A percentile compares a stretch with the other conserved stretches of the same genome.
These are phyloP conservation scores for Fusarium tuaranense DNA, from an alignment of 2,329 filamentous ascomycete genomes.

Conservation along the genomic window DNA sequence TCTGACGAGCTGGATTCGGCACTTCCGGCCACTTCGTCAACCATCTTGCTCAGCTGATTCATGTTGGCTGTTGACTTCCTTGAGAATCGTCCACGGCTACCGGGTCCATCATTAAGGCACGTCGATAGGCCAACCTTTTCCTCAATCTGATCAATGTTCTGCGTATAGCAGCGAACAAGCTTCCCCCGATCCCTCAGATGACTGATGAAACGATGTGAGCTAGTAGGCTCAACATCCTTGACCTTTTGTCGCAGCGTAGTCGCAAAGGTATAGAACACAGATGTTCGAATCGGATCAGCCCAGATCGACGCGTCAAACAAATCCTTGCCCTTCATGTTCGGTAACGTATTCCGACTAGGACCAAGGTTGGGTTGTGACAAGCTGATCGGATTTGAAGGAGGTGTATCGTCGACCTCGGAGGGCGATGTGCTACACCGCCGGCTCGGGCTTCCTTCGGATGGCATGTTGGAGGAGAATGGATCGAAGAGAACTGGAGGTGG, in stretches of 20 bases:
- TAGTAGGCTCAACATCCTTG: constrained; percentile 71
- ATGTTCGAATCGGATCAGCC: constrained; percentile 74
- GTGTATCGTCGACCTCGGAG: constrained; percentile 60
- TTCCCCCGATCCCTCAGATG: constrained; percentile 75
- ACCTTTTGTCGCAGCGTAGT: constrained; percentile 75
- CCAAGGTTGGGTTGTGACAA: constrained; percentile 52
- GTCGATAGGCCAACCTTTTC: constrained; percentile 76
- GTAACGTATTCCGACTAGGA: constrained; percentile 54
- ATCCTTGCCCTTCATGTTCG: constrained; percentile 77
- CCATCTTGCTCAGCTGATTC: constrained; percentile 52
- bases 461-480: constrained; percentile 56
- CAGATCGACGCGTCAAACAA: constrained; percentile 79
- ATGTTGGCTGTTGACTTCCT: constrained; percentile 56
- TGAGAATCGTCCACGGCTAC: constrained; percentile 70
- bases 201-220: constrained; percentile 76
- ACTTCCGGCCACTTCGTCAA: constrained; percentile 47
- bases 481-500: constrained; percentile 66
- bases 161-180: constrained; percentile 78
- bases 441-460: constrained; percentile 52
- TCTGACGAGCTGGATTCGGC: constrained; percentile 37
- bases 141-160: constrained; percentile 81
- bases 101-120: constrained; percentile 70
- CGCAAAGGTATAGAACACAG: constrained; percentile 79
- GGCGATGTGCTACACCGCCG: constrained; percentile 53
- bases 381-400: constrained; percentile 54